Base-by-base conservation (phyloP, 1,284 basidiomycete genomes). In the Abortiporus biennis region DNA sequence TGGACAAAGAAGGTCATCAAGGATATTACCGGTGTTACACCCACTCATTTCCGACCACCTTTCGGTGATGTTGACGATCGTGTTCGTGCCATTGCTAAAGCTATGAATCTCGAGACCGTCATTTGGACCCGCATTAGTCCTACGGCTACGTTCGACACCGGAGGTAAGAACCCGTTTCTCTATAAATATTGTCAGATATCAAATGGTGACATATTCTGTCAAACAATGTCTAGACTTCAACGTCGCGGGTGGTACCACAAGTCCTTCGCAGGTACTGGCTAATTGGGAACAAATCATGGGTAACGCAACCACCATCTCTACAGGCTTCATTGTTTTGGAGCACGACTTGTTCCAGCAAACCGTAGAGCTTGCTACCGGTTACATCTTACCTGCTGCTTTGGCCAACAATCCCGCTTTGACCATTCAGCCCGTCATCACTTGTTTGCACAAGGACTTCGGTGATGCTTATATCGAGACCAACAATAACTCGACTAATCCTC, bases 1-100 rank as follows among this genome's bases (percentile, higher is more conserved):
- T 93, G 90, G 89, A 78, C 83, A 23, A 86, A 77, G 66, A 82
- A 93, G 66, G 71, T 85, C 47, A 92, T 93, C 64, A 79, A 81
- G 56, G 85, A 90, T 57, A 72, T 82, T 23, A 63, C 81, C 31
- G 87, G 87, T 45, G 78, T 85, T 9, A 81, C 78, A 1, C 82
- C 82, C 11, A 72, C 71, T 44, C 74, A 68, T 61, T 78, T 80
- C 74, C 65, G 82, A 29, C 80, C 81, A 20, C 80, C 80, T 12
- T 83, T 64, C 49, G 80, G 81, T 48, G 82, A 85, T 52, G 78
- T 84, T 42, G 80, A 85, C 62, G 77, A 92, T 62, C 85, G 89
- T 54, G 85, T 92, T 29, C 83, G 88, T 49, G 83, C 80, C 27
- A 86, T 92, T 51, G 74, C 76, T 30, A 59, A 68, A 35, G 80